Evolutionary conservation across 2,329 filamentous ascomycete species (phyloP).

Genomic region (Leptodontidium sp.): DNA sequence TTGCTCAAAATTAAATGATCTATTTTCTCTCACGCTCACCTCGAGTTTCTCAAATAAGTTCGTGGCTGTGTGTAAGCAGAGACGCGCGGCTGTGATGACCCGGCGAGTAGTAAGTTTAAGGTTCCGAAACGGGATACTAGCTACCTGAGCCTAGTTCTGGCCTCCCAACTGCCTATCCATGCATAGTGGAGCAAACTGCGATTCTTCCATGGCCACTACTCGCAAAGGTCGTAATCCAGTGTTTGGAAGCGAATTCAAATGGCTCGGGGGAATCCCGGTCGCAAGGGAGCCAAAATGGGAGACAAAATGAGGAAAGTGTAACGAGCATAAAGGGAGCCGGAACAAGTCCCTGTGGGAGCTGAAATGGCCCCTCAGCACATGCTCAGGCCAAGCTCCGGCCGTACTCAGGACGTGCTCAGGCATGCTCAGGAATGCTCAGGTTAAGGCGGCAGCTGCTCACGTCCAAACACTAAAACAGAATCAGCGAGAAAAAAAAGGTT

Average conservation of each 20-base stretch:
- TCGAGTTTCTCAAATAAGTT: too few species aligned
- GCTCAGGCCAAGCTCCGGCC: background rate
- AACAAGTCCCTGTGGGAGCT: too few species aligned
- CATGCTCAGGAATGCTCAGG: background rate
- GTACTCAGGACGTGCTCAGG: background rate
- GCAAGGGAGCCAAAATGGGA: background rate
- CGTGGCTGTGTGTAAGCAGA: too few species aligned
- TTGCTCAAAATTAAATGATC: too few species aligned
- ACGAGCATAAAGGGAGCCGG: background rate
- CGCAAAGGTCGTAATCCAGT: background rate
- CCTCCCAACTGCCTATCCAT: background rate
- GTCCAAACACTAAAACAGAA: background rate
- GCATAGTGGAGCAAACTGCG: background rate
- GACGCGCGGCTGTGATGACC: too few species aligned
- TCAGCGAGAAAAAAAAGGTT: background rate
- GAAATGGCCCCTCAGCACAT: background rate
- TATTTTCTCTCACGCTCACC: too few species aligned
- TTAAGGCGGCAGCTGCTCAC: background rate
- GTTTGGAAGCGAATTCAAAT: background rate
- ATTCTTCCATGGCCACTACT: background rate
- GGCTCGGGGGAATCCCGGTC: background rate
- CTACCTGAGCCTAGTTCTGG: background rate
- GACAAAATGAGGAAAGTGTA: background rate
- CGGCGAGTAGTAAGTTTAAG: too few species aligned
- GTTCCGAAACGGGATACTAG: background rate